Evolutionary conservation across 345 rosid genomes (phyloP), one percentile per base, ranked within the genome.

Genomic region (Cardamine occulta): DNA sequence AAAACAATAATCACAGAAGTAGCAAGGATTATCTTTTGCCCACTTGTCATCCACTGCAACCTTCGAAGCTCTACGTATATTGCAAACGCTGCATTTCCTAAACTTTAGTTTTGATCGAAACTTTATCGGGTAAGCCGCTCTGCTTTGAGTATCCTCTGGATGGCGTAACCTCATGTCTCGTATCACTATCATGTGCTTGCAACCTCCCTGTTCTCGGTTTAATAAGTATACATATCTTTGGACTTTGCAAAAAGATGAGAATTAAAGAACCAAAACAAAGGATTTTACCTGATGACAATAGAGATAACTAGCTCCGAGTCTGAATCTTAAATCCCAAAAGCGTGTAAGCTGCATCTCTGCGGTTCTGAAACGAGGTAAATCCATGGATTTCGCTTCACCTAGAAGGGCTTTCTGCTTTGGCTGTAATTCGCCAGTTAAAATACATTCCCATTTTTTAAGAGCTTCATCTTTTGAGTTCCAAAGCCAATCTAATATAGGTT

Each of bases 81-180:
- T 84, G 78, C 98, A 90, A 6, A 90, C 85, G 13, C 44, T 26
- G 78, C 99, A 95, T 85, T 95, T 95, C 77, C 78, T 75, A 10
- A 59, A 44, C 7, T 86, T 84, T 10, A 17, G 47, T 72, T 92
- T 95, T 8, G 66, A 32, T 63, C 82, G 88, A 57, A 83, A 90
- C 45, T 70, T 58, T 32, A 77, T 78, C 0, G 98, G 98, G 87
- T 92, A 95, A 68, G 88, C 89, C 19, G 84, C 79, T 42, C 86
- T 85, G 54, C 76, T 86, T 44, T 84, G 87, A 45, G 84, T 73
- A 68, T 95, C 97, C 14, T 90, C 97, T 0, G 86, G 88, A 78
- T 92, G 93, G 73, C 82, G 82, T 83, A 86, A 74, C 80, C 97
- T 89, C 96, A 90, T 88, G 83, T 95, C 97, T 45, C 93, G 68